phyloP scores from a whole-genome alignment of 2,329 filamentous ascomycete species.

The Corinectria fuckeliana region DNA sequence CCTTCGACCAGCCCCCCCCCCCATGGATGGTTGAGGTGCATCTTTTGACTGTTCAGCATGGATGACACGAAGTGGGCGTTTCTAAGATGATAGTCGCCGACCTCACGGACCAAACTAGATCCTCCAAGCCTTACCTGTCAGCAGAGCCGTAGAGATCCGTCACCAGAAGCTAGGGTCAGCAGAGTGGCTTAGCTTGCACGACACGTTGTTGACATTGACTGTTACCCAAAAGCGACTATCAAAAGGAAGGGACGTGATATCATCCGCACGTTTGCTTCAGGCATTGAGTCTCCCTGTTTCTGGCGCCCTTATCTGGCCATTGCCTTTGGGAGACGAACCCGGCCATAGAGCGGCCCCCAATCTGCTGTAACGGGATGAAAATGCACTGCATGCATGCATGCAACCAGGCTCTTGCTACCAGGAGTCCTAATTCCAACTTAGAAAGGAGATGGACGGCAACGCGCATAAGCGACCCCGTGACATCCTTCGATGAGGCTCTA shows the following conservation, averaged over 20 bases:
- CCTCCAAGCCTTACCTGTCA: neutral
- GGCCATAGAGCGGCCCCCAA: neutral
- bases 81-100: constrained; percentile 4
- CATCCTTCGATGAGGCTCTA: too few species aligned
- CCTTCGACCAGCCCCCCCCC: neutral
- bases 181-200: neutral
- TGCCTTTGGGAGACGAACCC: neutral
- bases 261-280: neutral
- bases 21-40: neutral
- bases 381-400: neutral
- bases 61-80: constrained; percentile 3
- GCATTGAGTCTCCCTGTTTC: too few species aligned
- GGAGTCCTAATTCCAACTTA: too few species aligned
- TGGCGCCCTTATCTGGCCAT: too few species aligned
- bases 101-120: neutral
- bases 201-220: neutral
- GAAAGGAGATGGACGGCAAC: too few species aligned
- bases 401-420: neutral
- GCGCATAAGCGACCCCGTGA: too few species aligned
- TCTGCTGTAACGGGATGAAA: neutral
- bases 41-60: neutral
- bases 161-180: neutral
- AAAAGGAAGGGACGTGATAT: neutral
- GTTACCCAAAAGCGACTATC: neutral
- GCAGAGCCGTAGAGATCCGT: neutral